Conservation (phyloP, 2,329 filamentous ascomycete genomes). For the Apiospora malaysiana region DNA sequence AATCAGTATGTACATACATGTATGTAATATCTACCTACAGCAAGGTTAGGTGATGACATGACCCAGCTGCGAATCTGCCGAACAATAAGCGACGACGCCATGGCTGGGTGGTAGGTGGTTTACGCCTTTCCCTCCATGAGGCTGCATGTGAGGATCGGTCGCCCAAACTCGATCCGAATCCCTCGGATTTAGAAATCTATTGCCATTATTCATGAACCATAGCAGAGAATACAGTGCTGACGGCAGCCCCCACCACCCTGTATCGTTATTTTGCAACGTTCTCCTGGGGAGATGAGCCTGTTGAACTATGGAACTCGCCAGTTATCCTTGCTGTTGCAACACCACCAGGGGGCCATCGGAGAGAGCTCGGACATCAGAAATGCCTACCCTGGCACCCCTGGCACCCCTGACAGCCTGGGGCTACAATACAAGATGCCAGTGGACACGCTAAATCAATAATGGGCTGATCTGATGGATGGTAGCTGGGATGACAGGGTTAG, state of each 20-base stretch:
- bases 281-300: conserved; percentile 17
- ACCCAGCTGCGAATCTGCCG: background rate
- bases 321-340: background rate
- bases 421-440: conserved; percentile 1
- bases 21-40: no score
- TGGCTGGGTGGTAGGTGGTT: background rate
- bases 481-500: background rate
- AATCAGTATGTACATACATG: no score
- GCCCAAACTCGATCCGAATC: background rate
- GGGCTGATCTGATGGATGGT: conserved; percentile 14
- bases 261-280: conserved; percentile 8
- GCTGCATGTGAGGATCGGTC: background rate
- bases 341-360: conserved; percentile 12
- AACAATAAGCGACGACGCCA: background rate
- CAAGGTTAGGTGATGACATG: background rate
- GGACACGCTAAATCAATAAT: conserved; percentile 13
- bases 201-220: conserved; percentile 2
- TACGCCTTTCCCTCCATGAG: background rate
- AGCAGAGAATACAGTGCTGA: conserved; percentile 13
- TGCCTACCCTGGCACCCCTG: background rate
- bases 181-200: conserved; percentile 1
- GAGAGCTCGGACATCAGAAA: conserved; percentile 15
- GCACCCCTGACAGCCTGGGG: no score
- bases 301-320: conserved; percentile 3
- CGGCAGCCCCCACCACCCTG: conserved; percentile 16